Conservation (phyloP, 2,329 filamentous ascomycete species). For the Diaporthe batatas region DNA sequence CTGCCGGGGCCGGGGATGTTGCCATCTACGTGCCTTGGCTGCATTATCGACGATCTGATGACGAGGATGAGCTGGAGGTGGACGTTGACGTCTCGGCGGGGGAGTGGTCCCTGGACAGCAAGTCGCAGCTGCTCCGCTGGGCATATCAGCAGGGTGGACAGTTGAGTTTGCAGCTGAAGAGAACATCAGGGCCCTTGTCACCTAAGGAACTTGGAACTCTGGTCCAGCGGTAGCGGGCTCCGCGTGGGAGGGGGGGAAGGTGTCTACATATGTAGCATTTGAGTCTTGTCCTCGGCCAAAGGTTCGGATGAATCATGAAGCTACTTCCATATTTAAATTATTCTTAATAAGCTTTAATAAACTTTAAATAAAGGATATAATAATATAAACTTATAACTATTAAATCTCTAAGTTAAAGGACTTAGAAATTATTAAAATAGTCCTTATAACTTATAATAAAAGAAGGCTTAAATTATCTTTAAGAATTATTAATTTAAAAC, state of each 20-base stretch:
- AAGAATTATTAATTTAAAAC: too few relatives aligned
- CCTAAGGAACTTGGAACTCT: constrained; percentile 20
- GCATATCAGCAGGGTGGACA: neutral
- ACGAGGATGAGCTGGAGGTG: constrained; percentile 18
- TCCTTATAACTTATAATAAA: too few relatives aligned
- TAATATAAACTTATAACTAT: too few relatives aligned
- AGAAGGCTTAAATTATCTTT: too few relatives aligned
- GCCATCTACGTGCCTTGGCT: constrained; percentile 25
- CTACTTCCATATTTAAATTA: too few relatives aligned
- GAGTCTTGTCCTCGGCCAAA: too few relatives aligned
- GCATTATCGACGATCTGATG: constrained; percentile 19
- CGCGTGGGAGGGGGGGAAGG: too few relatives aligned
- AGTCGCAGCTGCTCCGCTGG: constrained; percentile 13
- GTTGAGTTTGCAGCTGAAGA: neutral
- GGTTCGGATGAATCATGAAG: neutral
- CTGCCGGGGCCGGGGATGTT: neutral
- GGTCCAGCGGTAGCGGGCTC: neutral
- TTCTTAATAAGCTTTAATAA: too few relatives aligned
- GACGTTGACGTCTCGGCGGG: neutral
- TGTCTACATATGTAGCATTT: too few relatives aligned
- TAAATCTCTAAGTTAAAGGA: too few relatives aligned
- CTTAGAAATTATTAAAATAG: too few relatives aligned
- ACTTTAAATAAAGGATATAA: too few relatives aligned
- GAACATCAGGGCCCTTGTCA: neutral
- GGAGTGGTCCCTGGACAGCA: neutral